A percentile compares a stretch with the other conserved stretches of the same genome.
Conservation (phyloP, 2,329 filamentous ascomycete species). For the Neofusicoccum laricinum region DNA sequence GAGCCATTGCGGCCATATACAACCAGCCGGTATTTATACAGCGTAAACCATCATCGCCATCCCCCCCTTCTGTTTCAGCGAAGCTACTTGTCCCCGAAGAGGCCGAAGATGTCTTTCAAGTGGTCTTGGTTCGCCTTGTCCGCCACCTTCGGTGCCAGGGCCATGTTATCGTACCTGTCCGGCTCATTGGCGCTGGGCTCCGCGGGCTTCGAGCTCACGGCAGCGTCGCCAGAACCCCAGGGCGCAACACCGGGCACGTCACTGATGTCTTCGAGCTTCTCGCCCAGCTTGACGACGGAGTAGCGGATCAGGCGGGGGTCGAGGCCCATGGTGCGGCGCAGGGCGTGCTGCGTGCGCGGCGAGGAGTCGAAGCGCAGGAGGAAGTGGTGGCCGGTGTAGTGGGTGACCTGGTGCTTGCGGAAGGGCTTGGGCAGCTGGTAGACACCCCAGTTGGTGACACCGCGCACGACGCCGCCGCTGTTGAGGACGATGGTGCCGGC, state of each 20-base stretch:
- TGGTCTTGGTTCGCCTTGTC: neutral
- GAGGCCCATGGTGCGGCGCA: conserved; percentile 72
- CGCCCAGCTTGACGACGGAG: conserved; percentile 80
- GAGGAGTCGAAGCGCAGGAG: conserved; percentile 93
- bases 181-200: neutral
- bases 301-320: conserved; percentile 91
- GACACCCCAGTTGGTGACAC: conserved; percentile 91
- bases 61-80: neutral
- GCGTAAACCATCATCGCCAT: neutral
- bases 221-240: conserved; percentile 11
- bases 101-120: neutral
- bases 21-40: conserved; percentile 10
- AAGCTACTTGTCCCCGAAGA: neutral
- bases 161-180: neutral
- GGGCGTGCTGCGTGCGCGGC: conserved; percentile 66
- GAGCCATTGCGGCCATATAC: neutral
- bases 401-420: conserved; percentile 76
- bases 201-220: neutral
- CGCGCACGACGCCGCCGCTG: conserved; percentile 84
- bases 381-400: conserved; percentile 91
- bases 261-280: conserved; percentile 60
- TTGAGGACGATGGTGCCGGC: conserved; percentile 79
- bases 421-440: conserved; percentile 80
- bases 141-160: too few relatives aligned
- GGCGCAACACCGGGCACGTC: conserved; percentile 46